phyloP scores from a whole-genome alignment of 306 rosid species.

The Cucumis hystrix region DNA sequence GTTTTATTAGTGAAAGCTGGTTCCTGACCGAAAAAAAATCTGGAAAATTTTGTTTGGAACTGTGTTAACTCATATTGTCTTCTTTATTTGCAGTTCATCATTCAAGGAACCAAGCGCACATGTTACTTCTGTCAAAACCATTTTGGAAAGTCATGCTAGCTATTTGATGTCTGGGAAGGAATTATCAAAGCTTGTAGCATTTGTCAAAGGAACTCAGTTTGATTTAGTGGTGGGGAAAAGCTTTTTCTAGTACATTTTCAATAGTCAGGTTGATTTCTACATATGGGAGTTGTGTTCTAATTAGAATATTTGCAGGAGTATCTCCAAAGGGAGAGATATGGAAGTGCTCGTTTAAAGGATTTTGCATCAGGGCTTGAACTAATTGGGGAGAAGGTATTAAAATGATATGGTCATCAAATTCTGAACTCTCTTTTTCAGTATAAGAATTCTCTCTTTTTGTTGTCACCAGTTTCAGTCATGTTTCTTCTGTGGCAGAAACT shows the following conservation, averaged over 20 bases:
- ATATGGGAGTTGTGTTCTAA: neutral
- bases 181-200: constrained; percentile 94
- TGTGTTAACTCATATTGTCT: constrained; percentile 13
- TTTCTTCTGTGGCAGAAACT: neutral
- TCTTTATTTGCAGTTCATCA: constrained; percentile 42
- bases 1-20: no score
- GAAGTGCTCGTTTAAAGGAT: constrained; percentile 84
- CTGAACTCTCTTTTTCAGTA: neutral
- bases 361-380: constrained; percentile 89
- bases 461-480: neutral
- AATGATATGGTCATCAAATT: constrained; percentile 5
- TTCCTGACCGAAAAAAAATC: no score
- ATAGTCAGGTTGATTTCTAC: neutral
- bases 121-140: constrained; percentile 72
- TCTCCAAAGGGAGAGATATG: constrained; percentile 82
- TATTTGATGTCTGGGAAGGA: constrained; percentile 90
- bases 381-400: constrained; percentile 63
- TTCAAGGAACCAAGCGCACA: constrained; percentile 87
- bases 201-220: constrained; percentile 94
- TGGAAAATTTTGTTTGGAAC: neutral
- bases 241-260: neutral
- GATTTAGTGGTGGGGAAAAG: constrained; percentile 72
- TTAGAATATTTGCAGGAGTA: constrained; percentile 48
- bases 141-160: constrained; percentile 90
- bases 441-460: neutral